Evolutionary conservation across 1,284 basidiomycete species (phyloP).

Genomic region (Puccinia hordei): DNA sequence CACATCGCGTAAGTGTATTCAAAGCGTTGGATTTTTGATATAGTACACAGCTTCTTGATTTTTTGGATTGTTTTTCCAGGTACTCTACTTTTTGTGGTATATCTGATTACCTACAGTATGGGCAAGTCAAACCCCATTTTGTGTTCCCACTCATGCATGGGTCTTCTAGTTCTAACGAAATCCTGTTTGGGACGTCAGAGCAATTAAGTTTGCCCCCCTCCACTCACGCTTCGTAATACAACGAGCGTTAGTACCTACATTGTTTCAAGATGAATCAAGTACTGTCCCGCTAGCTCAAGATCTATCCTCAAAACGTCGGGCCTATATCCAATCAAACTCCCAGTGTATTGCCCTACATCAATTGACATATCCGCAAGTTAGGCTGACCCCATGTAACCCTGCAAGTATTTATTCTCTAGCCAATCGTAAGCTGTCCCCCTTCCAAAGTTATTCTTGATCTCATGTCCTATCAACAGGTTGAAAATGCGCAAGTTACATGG

Average conservation of each 20-base stretch:
- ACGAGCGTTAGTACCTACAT: neutral
- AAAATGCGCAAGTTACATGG: neutral
- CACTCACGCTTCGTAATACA: slow-evolving; percentile 22
- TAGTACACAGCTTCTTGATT: neutral
- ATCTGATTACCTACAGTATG: slow-evolving; percentile 24
- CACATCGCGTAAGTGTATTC: slow-evolving; percentile 7
- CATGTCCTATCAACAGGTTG: neutral
- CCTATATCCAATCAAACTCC: slow-evolving; percentile 13
- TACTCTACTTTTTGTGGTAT: slow-evolving; percentile 13
- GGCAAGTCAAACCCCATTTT: neutral
- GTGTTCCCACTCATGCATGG: neutral
- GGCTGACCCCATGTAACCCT: slow-evolving; percentile 10
- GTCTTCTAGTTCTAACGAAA: neutral
- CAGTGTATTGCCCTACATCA: neutral
- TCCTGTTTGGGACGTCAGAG: neutral
- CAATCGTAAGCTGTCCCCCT: slow-evolving; percentile 19
- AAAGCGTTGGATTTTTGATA: neutral
- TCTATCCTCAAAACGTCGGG: slow-evolving; percentile 1
- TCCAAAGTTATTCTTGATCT: neutral
- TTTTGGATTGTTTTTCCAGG: neutral
- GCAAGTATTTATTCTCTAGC: slow-evolving; percentile 19
- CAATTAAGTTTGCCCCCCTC: slow-evolving; percentile 29
- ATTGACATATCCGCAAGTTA: neutral
- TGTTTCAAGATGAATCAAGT: neutral
- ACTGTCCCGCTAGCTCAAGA: neutral